These are phyloP conservation scores for Pestalotiopsis sp. DNA, from an alignment of 2,329 filamentous ascomycete species.

Conservation along the genomic window DNA sequence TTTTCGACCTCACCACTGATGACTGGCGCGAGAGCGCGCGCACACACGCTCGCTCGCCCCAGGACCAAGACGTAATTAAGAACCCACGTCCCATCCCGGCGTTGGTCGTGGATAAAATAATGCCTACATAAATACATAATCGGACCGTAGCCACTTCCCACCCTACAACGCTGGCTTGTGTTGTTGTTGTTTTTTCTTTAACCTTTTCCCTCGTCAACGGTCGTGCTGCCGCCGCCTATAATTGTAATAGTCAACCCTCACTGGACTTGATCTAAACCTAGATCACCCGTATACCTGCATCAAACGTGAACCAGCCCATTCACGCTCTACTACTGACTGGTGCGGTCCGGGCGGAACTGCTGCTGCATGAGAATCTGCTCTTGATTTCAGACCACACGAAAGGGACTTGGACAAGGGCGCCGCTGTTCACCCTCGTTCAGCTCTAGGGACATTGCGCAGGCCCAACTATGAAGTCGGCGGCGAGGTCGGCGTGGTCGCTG, in stretches of 20 bases:
- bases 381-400: background rate
- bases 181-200: background rate
- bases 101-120: background rate
- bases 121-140: too few species aligned
- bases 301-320: too few species aligned
- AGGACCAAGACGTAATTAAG: too few species aligned
- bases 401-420: background rate
- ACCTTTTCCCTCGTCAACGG: background rate
- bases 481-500: constrained; percentile 20
- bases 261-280: too few species aligned
- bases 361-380: background rate
- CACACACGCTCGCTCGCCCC: too few species aligned
- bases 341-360: background rate
- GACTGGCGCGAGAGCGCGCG: background rate
- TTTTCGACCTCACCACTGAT: background rate
- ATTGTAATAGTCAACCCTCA: too few species aligned
- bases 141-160: background rate
- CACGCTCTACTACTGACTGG: background rate
- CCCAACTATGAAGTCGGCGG: constrained; percentile 22
- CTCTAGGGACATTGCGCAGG: background rate
- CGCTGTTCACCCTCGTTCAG: background rate
- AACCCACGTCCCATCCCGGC: too few species aligned
- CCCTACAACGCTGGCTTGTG: background rate
- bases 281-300: too few species aligned
- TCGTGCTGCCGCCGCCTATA: too few species aligned